A percentile compares a stretch with the other conserved stretches of the same genome.
These are phyloP conservation scores for Talaromyces marneffei DNA, from an alignment of 2,329 filamentous ascomycete species.

Conservation along the genomic window DNA sequence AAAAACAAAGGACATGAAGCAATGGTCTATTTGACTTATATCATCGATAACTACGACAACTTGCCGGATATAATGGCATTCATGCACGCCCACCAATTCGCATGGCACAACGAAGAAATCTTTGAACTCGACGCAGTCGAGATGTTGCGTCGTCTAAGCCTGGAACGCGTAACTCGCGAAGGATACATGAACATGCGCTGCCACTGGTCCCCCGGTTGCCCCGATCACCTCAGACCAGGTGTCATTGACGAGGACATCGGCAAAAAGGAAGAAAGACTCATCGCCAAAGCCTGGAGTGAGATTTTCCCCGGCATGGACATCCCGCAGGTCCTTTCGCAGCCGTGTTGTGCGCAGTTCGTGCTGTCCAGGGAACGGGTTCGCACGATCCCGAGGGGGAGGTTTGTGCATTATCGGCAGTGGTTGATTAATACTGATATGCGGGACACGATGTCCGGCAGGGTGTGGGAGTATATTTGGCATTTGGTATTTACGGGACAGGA, in stretches of 20 bases:
- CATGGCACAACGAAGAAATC: constrained; percentile 57
- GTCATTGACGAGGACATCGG: constrained; percentile 33
- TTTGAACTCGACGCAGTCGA: constrained; percentile 46
- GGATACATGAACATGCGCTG: constrained; percentile 60
- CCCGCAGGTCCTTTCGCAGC: constrained; percentile 50
- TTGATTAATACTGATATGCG: constrained; percentile 51
- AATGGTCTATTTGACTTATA: constrained; percentile 58
- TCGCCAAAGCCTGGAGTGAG: constrained; percentile 44
- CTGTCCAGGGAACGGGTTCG: constrained; percentile 53
- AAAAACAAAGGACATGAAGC: constrained; percentile 59
- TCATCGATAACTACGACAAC: constrained; percentile 57
- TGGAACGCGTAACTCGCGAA: constrained; percentile 46
- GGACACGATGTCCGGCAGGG: constrained; percentile 53
- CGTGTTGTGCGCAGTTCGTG: constrained; percentile 61
- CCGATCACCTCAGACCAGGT: constrained; percentile 51
- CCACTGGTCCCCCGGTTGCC: constrained; percentile 53
- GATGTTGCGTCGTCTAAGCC: constrained; percentile 48
- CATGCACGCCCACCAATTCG: constrained; percentile 52
- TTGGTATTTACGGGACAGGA: constrained; percentile 52
- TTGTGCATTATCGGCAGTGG: constrained; percentile 56
- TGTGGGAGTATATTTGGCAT: constrained; percentile 62
- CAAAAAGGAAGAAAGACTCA: constrained; percentile 44
- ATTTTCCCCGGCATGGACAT: constrained; percentile 42
- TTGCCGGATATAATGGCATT: constrained; percentile 56
- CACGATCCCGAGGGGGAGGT: constrained; percentile 48